Conservation (phyloP, 257 asterid genomes). For the Marsdenia floribunda region DNA sequence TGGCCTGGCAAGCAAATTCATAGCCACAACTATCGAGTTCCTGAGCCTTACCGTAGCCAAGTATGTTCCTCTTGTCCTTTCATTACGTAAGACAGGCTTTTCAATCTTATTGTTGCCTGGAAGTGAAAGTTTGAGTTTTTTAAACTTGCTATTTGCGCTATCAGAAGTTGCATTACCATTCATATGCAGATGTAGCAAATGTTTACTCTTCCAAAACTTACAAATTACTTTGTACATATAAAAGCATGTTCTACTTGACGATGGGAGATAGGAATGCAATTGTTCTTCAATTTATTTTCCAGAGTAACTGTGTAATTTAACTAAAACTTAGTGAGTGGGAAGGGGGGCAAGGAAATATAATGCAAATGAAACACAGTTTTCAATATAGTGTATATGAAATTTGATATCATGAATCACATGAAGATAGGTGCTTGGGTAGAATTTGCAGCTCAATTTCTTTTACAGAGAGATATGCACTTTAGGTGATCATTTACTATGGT, state of each 20-base stretch:
- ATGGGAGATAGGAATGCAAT: background rate
- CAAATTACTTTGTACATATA: background rate
- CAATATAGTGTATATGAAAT: background rate
- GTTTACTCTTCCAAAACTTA: background rate
- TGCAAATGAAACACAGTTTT: background rate
- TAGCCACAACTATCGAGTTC: constrained; percentile 91
- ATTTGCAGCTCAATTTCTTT: background rate
- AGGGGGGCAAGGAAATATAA: background rate
- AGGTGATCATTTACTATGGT: background rate
- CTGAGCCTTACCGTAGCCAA: constrained; percentile 72
- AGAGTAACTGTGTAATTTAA: background rate
- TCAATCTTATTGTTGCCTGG: background rate
- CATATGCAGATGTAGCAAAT: background rate
- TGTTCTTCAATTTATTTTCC: background rate
- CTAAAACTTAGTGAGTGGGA: background rate
- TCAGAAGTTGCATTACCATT: background rate
- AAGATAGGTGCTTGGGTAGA: background rate
- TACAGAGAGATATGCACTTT: background rate
- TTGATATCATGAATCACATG: background rate
- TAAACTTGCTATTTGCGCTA: background rate
- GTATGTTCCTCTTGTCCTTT: constrained; percentile 49
- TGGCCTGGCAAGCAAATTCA: constrained; percentile 98
- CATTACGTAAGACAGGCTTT: background rate
- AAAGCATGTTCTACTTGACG: background rate
- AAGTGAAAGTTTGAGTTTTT: too few relatives aligned